Percentiles rank a stretch among this genome's conserved stretches.
These are phyloP conservation scores for Ceriops zippeliana DNA, from an alignment of 345 rosid genomes.

Conservation along the genomic window DNA sequence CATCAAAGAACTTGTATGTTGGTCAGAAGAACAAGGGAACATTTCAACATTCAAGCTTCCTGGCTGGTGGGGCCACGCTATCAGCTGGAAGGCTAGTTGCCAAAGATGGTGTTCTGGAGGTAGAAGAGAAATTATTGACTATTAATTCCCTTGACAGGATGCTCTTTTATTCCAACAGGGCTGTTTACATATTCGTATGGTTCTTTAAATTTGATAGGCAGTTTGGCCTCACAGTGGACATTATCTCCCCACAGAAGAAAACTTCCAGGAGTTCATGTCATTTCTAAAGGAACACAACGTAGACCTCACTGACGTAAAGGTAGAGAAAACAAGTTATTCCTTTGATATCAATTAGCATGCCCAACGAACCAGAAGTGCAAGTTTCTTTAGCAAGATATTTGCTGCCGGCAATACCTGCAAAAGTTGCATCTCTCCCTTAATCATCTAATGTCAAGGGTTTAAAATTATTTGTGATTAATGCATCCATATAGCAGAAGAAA, in stretches of 20 bases:
- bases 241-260: constrained; percentile 93
- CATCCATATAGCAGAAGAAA: no score
- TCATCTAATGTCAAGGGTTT: no score
- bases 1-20: constrained; percentile 60
- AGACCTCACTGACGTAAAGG: constrained; percentile 60
- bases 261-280: constrained; percentile 67
- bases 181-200: neutral
- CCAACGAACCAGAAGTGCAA: neutral
- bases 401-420: neutral
- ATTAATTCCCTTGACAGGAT: neutral
- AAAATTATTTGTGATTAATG: no score
- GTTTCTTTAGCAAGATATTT: neutral
- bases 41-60: constrained; percentile 90
- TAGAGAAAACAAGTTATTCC: constrained; percentile 19
- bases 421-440: neutral
- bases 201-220: constrained; percentile 40
- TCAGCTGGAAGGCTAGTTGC: constrained; percentile 82
- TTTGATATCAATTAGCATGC: neutral
- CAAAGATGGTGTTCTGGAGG: constrained; percentile 63
- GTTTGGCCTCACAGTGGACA: constrained; percentile 98
- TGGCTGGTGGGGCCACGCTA: constrained; percentile 88
- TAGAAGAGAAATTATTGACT: constrained; percentile 14
- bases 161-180: neutral
- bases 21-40: constrained; percentile 74
- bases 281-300: constrained; percentile 64